Evolutionary conservation across 768 basidiomycete genomes (phyloP).

Genomic region (Porphyrellus cyaneotinctus): DNA sequence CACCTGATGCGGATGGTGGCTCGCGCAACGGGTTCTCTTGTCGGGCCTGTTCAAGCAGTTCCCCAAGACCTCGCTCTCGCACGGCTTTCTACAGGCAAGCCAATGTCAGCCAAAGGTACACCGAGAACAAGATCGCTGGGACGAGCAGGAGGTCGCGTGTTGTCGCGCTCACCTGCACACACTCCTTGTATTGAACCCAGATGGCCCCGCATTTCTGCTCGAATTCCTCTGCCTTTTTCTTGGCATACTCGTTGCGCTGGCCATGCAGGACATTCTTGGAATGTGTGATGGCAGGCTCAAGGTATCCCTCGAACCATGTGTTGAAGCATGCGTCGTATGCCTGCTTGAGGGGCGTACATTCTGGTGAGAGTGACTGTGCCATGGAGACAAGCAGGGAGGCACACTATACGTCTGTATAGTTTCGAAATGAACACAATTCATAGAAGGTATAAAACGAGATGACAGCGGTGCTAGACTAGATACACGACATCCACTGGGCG

Average conservation of each 20-base stretch:
- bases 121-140: neutral
- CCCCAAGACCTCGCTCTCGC: conserved; percentile 71
- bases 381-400: conserved; percentile 26
- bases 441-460: conserved; percentile 5
- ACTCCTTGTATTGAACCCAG: conserved; percentile 76
- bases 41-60: conserved; percentile 73
- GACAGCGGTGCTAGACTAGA: conserved; percentile 12
- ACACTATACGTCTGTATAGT: too few species aligned
- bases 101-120: neutral
- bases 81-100: conserved; percentile 59
- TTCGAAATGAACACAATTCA: conserved; percentile 13
- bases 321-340: conserved; percentile 95
- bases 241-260: conserved; percentile 57
- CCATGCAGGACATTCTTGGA: conserved; percentile 38
- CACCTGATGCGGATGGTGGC: conserved; percentile 36
- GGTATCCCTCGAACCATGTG: conserved; percentile 95
- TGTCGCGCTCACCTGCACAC: conserved; percentile 65
- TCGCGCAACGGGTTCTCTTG: conserved; percentile 74
- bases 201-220: conserved; percentile 78
- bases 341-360: conserved; percentile 88
- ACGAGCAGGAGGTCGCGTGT: neutral
- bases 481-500: conserved; percentile 2
- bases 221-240: conserved; percentile 83
- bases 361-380: conserved; percentile 75
- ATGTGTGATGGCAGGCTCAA: conserved; percentile 66